Evolutionary conservation across 2,329 filamentous ascomycete species (phyloP).

Genomic region (Fusarium mundagurra): DNA sequence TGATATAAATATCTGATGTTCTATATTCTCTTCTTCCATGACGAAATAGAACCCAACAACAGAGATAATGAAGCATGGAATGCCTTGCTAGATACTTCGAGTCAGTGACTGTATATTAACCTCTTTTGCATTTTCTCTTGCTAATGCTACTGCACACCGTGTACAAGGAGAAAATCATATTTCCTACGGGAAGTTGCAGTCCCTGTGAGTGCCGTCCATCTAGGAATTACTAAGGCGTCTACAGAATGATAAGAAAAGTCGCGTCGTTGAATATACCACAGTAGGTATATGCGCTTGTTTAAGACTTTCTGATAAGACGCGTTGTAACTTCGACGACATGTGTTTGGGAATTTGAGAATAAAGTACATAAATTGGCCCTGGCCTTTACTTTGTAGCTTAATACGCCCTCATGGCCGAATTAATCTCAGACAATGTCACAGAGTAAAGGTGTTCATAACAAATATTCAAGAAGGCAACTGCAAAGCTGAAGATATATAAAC

Average conservation of each 20-base stretch:
- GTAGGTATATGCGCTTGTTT: neutral
- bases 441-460: neutral
- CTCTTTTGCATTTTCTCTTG: no score
- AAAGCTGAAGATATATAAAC: neutral
- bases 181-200: neutral
- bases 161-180: fast-evolving
- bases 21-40: no score
- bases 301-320: neutral
- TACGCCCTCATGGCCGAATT: fast-evolving
- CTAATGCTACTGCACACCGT: fast-evolving
- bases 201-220: fast-evolving
- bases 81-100: fast-evolving
- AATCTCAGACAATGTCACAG: neutral
- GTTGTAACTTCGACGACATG: fast-evolving
- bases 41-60: neutral
- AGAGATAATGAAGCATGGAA: fast-evolving
- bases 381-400: neutral
- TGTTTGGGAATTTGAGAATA: fast-evolving
- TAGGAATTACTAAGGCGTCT: fast-evolving
- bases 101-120: no score
- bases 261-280: neutral
- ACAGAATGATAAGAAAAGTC: neutral
- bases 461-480: fast-evolving
- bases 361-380: fast-evolving
- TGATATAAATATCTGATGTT: fast-evolving